Evolutionary conservation across 768 basidiomycete species (phyloP), one percentile per base, ranked within the genome.

Genomic region (Pisolithus sp.): DNA sequence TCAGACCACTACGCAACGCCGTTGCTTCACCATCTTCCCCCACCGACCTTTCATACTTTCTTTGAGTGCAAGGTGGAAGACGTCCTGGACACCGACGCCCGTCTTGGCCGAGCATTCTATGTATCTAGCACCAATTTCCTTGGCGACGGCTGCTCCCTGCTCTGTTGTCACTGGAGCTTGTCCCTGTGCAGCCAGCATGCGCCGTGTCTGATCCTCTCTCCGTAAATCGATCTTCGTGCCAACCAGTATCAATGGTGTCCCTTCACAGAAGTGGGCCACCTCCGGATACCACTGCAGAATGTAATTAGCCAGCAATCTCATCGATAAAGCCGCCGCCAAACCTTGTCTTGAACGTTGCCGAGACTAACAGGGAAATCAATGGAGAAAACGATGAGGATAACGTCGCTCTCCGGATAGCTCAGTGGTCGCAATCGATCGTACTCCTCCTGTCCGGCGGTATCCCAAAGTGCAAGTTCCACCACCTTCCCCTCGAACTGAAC

Each of bases 391-490:
- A 95, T 89, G 59, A 95, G 85, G 61, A 95, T 91, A 53, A 92
- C 89, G 63, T 91, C 81, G 75, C 84, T 87, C 68, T 93, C 89
- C 18, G 90, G 89, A 59, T 93, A 92, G 66, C 85, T 88, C 56
- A 93, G 75, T 18, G 89, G 89, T 58, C 89, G 78, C 51, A 93
- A 77, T 56, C 89, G 79, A 68, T 94, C 92, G 69, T 96, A 97
- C 72, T 97, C 93, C 71, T 97, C 93, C 68, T 96, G 93, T 24
- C 93, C 93, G 1, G 93, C 93, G 1, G 93, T 97, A 70, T 97
- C 93, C 93, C 95, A 99, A 17, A 99, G 76, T n/a, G 96, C 95
- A 40, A 99, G 80, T 63, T 96, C 92, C 55, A 99, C 83, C 18
- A 89, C 74, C 70, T 93, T 93, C 51, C 86, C 85, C 23, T 94